phyloP scores from a whole-genome alignment of 75 land plant genomes.

The Selaginella moellendorffii region DNA sequence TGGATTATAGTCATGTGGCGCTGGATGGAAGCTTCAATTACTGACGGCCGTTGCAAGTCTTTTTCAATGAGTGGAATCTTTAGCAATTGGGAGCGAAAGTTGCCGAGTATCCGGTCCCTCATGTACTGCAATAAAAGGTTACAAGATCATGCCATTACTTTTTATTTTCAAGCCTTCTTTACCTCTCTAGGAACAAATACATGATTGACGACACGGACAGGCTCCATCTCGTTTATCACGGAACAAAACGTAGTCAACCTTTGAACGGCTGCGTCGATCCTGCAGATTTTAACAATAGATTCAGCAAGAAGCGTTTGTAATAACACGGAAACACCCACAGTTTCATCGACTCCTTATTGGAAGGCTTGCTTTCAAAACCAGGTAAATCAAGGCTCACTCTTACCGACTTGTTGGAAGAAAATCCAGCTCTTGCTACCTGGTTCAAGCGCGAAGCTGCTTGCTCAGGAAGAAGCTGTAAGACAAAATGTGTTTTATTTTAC shows the following conservation, averaged over 20 bases:
- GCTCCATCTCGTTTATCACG: conserved; percentile 96
- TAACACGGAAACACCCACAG: too few species aligned
- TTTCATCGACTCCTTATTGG: conserved; percentile 69
- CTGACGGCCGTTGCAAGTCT: conserved; percentile 75
- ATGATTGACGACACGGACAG: conserved; percentile 90
- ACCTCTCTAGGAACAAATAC: conserved; percentile 97
- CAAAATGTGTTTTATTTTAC: neutral
- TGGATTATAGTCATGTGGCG: conserved; percentile 80
- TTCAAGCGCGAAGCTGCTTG: conserved; percentile 85
- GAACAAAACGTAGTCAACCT: conserved; percentile 91
- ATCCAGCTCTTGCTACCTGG: conserved; percentile 42
- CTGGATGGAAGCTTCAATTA: conserved; percentile 51
- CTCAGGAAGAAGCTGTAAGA: conserved; percentile 89
- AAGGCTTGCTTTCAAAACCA: conserved; percentile 84
- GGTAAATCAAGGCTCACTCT: conserved; percentile 41
- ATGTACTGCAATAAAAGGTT: conserved; percentile 94
- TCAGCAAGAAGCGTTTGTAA: too few species aligned
- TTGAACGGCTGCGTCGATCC: conserved; percentile 97
- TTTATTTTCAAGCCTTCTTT: too few species aligned
- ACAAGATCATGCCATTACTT: too few species aligned
- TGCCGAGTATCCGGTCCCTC: conserved; percentile 85
- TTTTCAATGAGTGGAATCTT: conserved; percentile 53
- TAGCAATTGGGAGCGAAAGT: conserved; percentile 60
- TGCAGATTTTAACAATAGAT: conserved; percentile 21
- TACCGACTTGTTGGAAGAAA: conserved; percentile 41